A percentile compares a stretch with the other conserved stretches of the same genome.
Evolutionary conservation across 2,329 filamentous ascomycete species (phyloP).

Genomic region (Alternaria brassicae): DNA sequence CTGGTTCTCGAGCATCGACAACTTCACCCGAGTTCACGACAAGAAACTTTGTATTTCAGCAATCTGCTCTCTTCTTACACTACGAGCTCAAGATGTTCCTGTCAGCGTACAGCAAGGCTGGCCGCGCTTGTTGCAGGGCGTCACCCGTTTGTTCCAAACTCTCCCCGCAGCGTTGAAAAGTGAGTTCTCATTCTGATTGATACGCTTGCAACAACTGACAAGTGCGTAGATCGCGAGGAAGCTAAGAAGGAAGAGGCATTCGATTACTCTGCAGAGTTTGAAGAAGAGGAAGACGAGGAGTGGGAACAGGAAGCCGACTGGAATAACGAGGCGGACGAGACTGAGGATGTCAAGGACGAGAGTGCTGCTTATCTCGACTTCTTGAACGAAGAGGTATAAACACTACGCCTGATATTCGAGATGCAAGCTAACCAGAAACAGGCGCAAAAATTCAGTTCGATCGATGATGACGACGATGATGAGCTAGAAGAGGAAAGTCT

Average conservation of each 20-base stretch:
- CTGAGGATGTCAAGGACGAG: conserved; percentile 79
- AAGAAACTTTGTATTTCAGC: conserved; percentile 98
- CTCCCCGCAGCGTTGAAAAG: conserved; percentile 86
- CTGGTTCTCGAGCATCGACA: conserved; percentile 96
- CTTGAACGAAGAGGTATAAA: conserved; percentile 81
- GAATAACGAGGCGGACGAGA: conserved; percentile 70
- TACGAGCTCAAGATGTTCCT: conserved; percentile 83
- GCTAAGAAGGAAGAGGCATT: conserved; percentile 86
- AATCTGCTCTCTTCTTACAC: conserved; percentile 82
- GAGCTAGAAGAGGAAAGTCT: conserved; percentile 91
- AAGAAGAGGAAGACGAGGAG: conserved; percentile 78
- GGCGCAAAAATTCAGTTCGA: conserved; percentile 82
- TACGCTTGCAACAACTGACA: conserved; percentile 32
- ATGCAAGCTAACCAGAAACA: conserved; percentile 50
- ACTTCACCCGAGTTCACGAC: conserved; percentile 92
- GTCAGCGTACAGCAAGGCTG: conserved; percentile 93
- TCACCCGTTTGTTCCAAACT: conserved; percentile 90
- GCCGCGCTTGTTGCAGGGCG: conserved; percentile 87
- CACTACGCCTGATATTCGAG: not conserved
- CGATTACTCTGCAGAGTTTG: conserved; percentile 75
- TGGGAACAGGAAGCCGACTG: conserved; percentile 80
- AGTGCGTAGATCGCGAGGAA: conserved; percentile 77
- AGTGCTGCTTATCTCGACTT: conserved; percentile 95
- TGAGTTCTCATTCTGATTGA: conserved; percentile 52
- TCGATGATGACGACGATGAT: conserved; percentile 77